Evolutionary conservation across 140 eudicot genomes (phyloP).

Genomic region (Ambrosia hybrid): DNA sequence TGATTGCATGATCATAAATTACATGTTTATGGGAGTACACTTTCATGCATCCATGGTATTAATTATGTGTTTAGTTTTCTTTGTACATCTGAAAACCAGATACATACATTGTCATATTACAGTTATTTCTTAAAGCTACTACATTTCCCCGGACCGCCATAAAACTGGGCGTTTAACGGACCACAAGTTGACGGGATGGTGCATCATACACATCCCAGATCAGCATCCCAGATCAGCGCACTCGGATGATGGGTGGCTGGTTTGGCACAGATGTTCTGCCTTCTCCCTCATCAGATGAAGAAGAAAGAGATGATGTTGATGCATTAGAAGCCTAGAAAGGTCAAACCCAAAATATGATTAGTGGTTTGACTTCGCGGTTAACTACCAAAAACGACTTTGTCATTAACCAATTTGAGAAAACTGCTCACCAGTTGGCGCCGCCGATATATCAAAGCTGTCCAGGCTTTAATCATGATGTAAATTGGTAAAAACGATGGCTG

Average conservation of each 20-base stretch:
- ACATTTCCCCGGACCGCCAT: slow-evolving; percentile 7
- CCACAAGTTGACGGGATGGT: neutral
- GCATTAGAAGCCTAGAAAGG: slow-evolving; percentile 39
- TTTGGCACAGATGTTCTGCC: slow-evolving; percentile 23
- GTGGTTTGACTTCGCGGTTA: slow-evolving; percentile 14
- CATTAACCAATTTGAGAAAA: slow-evolving; percentile 3
- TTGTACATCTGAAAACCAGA: slow-evolving; percentile 14
- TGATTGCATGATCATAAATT: neutral
- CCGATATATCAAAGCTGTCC: slow-evolving; percentile 39
- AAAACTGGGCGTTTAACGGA: slow-evolving; percentile 5
- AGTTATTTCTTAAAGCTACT: slow-evolving; percentile 11
- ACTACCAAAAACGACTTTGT: neutral
- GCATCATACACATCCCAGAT: slow-evolving; percentile 11
- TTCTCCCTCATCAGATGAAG: slow-evolving; percentile 38
- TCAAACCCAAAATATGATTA: slow-evolving; percentile 17
- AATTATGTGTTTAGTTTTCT: slow-evolving; percentile 19
- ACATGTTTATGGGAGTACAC: slow-evolving; percentile 2
- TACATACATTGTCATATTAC: slow-evolving; percentile 19
- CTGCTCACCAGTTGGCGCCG: slow-evolving; percentile 39
- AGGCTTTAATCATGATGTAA: slow-evolving; percentile 64
- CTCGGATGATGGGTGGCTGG: slow-evolving; percentile 30
- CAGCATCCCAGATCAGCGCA: slow-evolving; percentile 29
- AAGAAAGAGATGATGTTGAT: slow-evolving; percentile 27
- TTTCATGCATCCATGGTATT: neutral
- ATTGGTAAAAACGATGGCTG: slow-evolving; percentile 67